A percentile compares a stretch with the other conserved stretches of the same genome.
Conservation (phyloP, 805 yeast species). For the Metschnikowia lunata region DNA sequence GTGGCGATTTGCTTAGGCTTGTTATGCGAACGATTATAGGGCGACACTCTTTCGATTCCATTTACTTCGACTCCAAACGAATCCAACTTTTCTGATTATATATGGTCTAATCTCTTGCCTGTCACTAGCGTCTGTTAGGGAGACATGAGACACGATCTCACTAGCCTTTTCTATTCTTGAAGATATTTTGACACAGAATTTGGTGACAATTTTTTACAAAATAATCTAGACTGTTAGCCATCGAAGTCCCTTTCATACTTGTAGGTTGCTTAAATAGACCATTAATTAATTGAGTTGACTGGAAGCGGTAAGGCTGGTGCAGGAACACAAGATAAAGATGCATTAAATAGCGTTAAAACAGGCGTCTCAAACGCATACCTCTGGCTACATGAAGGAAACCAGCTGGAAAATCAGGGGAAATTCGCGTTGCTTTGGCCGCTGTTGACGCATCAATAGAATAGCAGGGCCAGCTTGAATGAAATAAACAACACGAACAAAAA, state of each 20-base stretch:
- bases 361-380: conserved; percentile 1
- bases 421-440: conserved; percentile 2
- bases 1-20: conserved; percentile 22
- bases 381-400: not conserved
- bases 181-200: no score
- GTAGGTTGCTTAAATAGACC: no score
- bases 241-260: no score
- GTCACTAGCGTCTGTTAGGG: not conserved
- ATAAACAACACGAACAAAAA: no score
- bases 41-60: conserved; percentile 33
- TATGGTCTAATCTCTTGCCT: conserved; percentile 9
- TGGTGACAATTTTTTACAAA: no score
- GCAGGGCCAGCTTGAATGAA: no score
- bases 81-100: conserved; percentile 3
- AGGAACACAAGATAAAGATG: not conserved
- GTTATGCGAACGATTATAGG: conserved; percentile 22
- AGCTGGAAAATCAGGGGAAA: not conserved
- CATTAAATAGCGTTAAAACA: not conserved
- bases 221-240: no score
- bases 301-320: not conserved
- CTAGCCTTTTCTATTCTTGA: not conserved
- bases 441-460: conserved; percentile 1
- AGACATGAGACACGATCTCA: not conserved
- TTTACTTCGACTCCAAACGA: conserved; percentile 29
- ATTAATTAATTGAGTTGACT: no score